Percentiles rank a stretch among this genome's conserved stretches.
These are phyloP conservation scores for Penicillium canariense DNA, from an alignment of 495 filamentous ascomycete species.

Conservation along the genomic window DNA sequence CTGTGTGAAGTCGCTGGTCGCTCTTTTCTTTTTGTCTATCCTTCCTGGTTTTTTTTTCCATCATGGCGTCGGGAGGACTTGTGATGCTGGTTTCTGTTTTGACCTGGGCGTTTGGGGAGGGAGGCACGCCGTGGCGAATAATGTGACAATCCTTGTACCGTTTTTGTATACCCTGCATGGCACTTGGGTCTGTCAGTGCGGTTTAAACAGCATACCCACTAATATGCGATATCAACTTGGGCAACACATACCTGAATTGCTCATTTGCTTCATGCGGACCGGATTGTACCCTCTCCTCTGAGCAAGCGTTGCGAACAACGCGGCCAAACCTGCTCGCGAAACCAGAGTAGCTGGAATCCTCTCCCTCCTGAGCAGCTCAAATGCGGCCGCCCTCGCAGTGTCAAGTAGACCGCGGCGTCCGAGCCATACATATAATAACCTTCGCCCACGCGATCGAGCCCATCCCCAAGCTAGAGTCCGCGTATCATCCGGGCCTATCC, in stretches of 20 bases:
- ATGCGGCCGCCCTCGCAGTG: neutral
- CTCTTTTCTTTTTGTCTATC: neutral
- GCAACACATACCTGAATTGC: neutral
- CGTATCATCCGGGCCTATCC: neutral
- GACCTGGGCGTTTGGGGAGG: too few species aligned
- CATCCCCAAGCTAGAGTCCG: neutral
- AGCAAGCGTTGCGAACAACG: too few species aligned
- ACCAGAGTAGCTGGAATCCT: too few species aligned
- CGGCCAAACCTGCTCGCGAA: too few species aligned
- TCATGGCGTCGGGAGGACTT: neutral
- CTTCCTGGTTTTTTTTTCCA: neutral
- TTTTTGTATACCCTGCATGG: conserved; percentile 1
- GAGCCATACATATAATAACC: neutral
- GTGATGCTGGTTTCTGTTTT: too few species aligned
- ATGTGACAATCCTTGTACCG: neutral
- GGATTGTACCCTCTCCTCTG: too few species aligned
- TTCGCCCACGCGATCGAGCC: too few species aligned
- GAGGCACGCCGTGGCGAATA: neutral
- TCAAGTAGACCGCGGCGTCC: neutral
- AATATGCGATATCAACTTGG: too few species aligned
- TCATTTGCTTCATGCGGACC: too few species aligned
- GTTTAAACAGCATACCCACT: neutral
- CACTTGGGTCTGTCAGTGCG: neutral
- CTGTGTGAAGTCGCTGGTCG: neutral
- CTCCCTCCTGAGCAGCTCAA: too few species aligned